Evolutionary conservation across 2,329 filamentous ascomycete species (phyloP).

Genomic region (Trichoderma sp.): DNA sequence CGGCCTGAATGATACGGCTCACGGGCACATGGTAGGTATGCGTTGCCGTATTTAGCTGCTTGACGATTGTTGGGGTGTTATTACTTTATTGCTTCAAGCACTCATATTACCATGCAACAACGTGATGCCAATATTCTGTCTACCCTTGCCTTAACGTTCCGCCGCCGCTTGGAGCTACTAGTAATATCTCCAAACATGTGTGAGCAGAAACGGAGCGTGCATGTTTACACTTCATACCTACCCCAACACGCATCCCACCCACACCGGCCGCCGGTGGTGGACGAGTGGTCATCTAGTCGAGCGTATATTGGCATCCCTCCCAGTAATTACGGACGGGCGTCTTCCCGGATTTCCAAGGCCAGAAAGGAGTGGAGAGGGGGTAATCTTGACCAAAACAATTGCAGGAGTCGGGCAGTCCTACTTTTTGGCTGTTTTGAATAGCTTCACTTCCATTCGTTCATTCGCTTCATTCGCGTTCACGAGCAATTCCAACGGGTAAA

Average conservation of each 20-base stretch:
- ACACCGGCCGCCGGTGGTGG: constrained; percentile 19
- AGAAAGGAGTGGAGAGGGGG: not conserved
- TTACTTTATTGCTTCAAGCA: too few relatives aligned
- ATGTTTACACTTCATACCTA: not conserved
- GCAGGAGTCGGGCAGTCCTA: constrained; percentile 17
- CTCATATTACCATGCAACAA: too few relatives aligned
- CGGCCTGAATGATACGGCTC: not conserved
- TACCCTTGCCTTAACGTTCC: too few relatives aligned
- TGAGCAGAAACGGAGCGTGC: constrained; percentile 8
- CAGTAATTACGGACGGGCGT: constrained; percentile 3
- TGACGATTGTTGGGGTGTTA: not conserved
- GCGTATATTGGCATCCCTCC: constrained; percentile 11
- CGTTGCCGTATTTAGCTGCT: not conserved
- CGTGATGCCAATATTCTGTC: too few relatives aligned
- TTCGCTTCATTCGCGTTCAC: too few relatives aligned
- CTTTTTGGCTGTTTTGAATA: not conserved
- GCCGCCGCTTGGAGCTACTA: not conserved
- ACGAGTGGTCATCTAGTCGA: constrained; percentile 22
- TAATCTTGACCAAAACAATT: not conserved
- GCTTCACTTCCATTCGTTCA: not conserved
- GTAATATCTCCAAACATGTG: constrained; percentile 1
- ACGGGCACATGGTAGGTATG: not conserved
- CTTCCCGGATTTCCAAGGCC: not conserved
- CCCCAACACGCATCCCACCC: constrained; percentile 1
- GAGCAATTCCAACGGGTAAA: too few relatives aligned